A percentile compares a stretch with the other conserved stretches of the same genome.
These are phyloP conservation scores for Cordyceps cateniannulata DNA, from an alignment of 2,329 filamentous ascomycete species.

Conservation along the genomic window DNA sequence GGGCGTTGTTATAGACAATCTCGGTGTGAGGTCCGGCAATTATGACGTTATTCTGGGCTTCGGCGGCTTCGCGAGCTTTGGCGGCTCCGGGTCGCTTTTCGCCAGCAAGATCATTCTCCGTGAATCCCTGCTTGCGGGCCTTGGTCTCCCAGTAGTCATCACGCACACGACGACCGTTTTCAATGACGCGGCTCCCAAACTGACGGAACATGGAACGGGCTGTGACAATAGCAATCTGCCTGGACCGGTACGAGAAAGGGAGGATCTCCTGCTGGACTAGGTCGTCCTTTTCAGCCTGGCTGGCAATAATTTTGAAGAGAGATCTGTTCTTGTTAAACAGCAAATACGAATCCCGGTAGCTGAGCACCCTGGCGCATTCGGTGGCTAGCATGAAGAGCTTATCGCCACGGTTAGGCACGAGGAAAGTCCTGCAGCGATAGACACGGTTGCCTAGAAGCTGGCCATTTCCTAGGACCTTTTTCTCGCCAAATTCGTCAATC, in stretches of 20 bases:
- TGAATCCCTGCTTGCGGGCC: slow-evolving; percentile 94
- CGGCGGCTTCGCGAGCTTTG: slow-evolving; percentile 77
- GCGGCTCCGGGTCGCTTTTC: slow-evolving; percentile 92
- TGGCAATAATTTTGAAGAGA: slow-evolving; percentile 95
- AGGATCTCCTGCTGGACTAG: slow-evolving; percentile 91
- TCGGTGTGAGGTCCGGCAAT: slow-evolving; percentile 69
- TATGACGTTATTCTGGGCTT: slow-evolving; percentile 57
- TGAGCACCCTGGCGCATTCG: slow-evolving; percentile 87
- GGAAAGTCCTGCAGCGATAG: slow-evolving; percentile 90
- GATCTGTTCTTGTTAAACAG: slow-evolving; percentile 98
- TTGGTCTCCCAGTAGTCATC: slow-evolving; percentile 99
- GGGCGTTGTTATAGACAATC: slow-evolving; percentile 78
- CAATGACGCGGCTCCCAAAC: slow-evolving; percentile 90
- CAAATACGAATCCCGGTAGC: slow-evolving; percentile 95
- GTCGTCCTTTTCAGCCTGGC: slow-evolving; percentile 92
- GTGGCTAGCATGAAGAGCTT: slow-evolving; percentile 99
- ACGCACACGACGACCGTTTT: slow-evolving; percentile 80
- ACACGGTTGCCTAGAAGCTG: slow-evolving; percentile 75
- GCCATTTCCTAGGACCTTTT: slow-evolving; percentile 82
- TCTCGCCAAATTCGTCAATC: slow-evolving; percentile 86
- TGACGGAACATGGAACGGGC: slow-evolving; percentile 98
- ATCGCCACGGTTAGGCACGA: slow-evolving; percentile 81
- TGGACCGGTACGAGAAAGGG: slow-evolving; percentile 95
- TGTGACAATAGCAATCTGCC: slow-evolving; percentile 96
- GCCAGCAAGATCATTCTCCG: slow-evolving; percentile 89